These are phyloP conservation scores for Raphanus raphanistrum DNA, from an alignment of 345 rosid species.

Conservation along the genomic window DNA sequence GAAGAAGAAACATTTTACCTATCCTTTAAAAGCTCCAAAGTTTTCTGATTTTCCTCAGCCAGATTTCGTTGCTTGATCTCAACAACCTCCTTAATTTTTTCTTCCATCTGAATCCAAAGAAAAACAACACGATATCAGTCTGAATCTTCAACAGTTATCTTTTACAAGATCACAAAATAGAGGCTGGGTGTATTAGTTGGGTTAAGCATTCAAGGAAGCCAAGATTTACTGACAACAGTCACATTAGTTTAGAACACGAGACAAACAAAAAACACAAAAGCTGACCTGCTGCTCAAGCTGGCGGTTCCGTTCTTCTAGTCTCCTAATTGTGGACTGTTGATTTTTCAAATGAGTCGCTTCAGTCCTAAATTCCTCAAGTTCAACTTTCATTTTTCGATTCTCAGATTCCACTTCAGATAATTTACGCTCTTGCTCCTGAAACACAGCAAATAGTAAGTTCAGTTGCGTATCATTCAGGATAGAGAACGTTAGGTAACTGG, in stretches of 20 bases:
- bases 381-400: slow-evolving; percentile 95
- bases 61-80: slow-evolving; percentile 95
- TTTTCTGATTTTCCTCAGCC: slow-evolving; percentile 99
- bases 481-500: slow-evolving; percentile 19
- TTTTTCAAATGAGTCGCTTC: slow-evolving; percentile 97
- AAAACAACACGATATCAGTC: neutral
- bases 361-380: slow-evolving; percentile 91
- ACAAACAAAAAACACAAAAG: slow-evolving; percentile 12
- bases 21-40: slow-evolving; percentile 84
- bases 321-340: slow-evolving; percentile 98
- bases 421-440: slow-evolving; percentile 91
- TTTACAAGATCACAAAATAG: slow-evolving; percentile 6
- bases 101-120: slow-evolving; percentile 76
- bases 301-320: slow-evolving; percentile 95
- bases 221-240: slow-evolving; percentile 10
- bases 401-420: slow-evolving; percentile 88
- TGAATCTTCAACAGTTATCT: neutral
- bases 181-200: slow-evolving; percentile 8
- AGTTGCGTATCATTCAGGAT: neutral
- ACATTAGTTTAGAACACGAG: neutral
- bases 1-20: slow-evolving; percentile 46
- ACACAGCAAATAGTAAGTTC: slow-evolving; percentile 15
- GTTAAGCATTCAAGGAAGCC: slow-evolving; percentile 7
- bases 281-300: slow-evolving; percentile 97
- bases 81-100: slow-evolving; percentile 96